Percentiles rank a stretch among this genome's conserved stretches.
These are phyloP conservation scores for Melampsora larici-populina DNA, from an alignment of 1,284 basidiomycete genomes.

Conservation along the genomic window DNA sequence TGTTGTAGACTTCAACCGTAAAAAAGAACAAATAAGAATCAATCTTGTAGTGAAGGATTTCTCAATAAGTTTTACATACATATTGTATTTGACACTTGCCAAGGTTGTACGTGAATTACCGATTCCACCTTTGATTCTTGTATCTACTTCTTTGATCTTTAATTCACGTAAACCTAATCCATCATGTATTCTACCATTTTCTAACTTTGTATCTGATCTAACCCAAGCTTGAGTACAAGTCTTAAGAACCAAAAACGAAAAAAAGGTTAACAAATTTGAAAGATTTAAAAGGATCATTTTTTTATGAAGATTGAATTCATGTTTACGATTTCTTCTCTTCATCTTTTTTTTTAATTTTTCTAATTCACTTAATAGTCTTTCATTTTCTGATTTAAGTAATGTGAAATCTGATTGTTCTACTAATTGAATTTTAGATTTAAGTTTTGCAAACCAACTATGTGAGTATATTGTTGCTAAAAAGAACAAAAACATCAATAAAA, in stretches of 20 bases:
- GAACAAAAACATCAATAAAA: too few relatives aligned
- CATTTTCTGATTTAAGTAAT: conserved; percentile 84
- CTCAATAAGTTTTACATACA: conserved; percentile 4
- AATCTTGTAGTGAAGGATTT: background rate
- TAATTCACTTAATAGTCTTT: too few relatives aligned
- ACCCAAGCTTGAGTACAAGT: conserved; percentile 90
- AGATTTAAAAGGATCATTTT: too few relatives aligned
- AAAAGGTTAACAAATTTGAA: too few relatives aligned
- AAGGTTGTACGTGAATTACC: conserved; percentile 83
- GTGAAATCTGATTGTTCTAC: conserved; percentile 97
- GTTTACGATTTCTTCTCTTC: conserved; percentile 65
- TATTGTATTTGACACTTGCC: conserved; percentile 71
- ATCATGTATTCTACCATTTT: conserved; percentile 90
- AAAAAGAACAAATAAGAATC: background rate
- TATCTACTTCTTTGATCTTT: conserved; percentile 98
- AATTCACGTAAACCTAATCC: conserved; percentile 87
- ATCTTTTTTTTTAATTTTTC: conserved; percentile 90
- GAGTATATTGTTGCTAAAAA: conserved; percentile 79
- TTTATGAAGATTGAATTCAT: too few relatives aligned
- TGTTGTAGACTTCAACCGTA: conserved; percentile 43
- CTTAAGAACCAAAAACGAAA: conserved; percentile 55
- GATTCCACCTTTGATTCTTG: conserved; percentile 94
- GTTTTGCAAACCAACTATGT: conserved; percentile 96
- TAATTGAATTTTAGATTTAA: conserved; percentile 92
- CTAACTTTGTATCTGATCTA: conserved; percentile 87